Percentiles rank a stretch among this genome's conserved stretches.
phyloP scores from a whole-genome alignment of 306 rosid genomes.

The Cicer cuneatum region DNA sequence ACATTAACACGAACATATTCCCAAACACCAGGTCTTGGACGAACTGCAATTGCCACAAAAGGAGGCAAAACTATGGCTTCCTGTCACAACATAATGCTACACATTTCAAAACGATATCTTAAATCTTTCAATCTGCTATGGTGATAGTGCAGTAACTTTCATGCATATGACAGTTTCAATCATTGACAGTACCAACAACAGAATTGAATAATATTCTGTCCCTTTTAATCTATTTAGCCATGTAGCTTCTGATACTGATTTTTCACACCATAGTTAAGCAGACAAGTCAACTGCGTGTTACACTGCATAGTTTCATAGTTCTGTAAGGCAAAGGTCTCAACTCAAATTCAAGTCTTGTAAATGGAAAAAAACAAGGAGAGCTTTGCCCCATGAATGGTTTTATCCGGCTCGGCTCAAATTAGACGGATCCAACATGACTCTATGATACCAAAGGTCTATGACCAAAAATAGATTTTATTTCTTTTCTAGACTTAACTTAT shows the following conservation, averaged over 20 bases:
- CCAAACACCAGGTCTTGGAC: constrained; percentile 94
- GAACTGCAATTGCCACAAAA: constrained; percentile 88
- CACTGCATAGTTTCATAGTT: too few relatives aligned
- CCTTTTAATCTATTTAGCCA: constrained; percentile 10
- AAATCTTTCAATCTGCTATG: constrained; percentile 5
- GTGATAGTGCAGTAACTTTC: constrained; percentile 37
- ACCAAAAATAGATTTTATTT: too few relatives aligned
- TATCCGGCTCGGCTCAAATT: too few relatives aligned
- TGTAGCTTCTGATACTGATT: background rate
- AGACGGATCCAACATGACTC: too few relatives aligned
- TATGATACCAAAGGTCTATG: too few relatives aligned
- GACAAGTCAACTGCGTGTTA: too few relatives aligned
- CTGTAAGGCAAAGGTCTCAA: too few relatives aligned
- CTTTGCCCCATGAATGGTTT: too few relatives aligned
- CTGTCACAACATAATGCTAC: constrained; percentile 46
- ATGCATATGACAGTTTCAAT: background rate
- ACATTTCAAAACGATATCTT: constrained; percentile 4
- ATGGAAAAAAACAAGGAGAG: too few relatives aligned
- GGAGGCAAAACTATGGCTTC: constrained; percentile 83
- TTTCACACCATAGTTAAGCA: background rate
- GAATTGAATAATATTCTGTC: background rate
- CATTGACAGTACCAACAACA: background rate
- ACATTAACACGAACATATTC: constrained; percentile 88
- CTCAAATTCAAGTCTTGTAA: too few relatives aligned
- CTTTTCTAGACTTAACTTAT: too few relatives aligned